Base-by-base conservation (phyloP, 1,284 basidiomycete species). In the Naganishia sp. region DNA sequence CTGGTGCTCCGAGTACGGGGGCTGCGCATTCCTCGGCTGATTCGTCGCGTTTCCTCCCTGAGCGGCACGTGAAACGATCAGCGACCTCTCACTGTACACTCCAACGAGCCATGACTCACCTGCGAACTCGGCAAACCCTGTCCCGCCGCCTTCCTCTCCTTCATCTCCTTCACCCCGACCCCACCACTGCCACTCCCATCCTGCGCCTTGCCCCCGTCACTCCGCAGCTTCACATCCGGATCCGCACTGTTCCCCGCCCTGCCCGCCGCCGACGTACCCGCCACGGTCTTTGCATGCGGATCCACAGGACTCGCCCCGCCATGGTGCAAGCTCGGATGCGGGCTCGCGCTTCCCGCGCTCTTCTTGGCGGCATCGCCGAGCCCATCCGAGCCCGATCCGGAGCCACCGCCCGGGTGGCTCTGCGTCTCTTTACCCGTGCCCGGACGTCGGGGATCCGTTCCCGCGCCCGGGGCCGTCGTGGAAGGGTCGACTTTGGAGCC, bases 141-240 rank as follows among this genome's bases (percentile, higher is more conserved):
- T 15, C 75, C 76, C 15, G 71, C 57, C 70, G 71, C 71, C 68
- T 77, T 77, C 43, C 76, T 66, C 70, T 77, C 75, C 65, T 72
- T 74, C 75, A 77, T 76, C 71, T 77, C 74, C n/a, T 72, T 72
- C 6, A 75, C 68, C 23, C 76, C 75, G 13, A 70, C 65, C 25
- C 76, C 75, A 31, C 75, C 74, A 17, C 72, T 72, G 13, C 58
- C 57, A 42, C 71, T 67, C 7, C 75, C 74, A 56, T 75, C 74
- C 6, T 73, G 73, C 23, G 65, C 63, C 46, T 43, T 61, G 47
- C 47, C 58, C 15, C 50, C 58, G 18, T 61, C 58, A 7, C 54
- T 57, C 3, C 69, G 60, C 23, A 69, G 70, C 67, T 70, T 71
- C 63, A 70, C 63, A 31, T 71, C 64, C 53, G 72, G 71, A 65